Conservation (phyloP, 139 green algal genomes). For the Tetradesmus lagerheimii region DNA sequence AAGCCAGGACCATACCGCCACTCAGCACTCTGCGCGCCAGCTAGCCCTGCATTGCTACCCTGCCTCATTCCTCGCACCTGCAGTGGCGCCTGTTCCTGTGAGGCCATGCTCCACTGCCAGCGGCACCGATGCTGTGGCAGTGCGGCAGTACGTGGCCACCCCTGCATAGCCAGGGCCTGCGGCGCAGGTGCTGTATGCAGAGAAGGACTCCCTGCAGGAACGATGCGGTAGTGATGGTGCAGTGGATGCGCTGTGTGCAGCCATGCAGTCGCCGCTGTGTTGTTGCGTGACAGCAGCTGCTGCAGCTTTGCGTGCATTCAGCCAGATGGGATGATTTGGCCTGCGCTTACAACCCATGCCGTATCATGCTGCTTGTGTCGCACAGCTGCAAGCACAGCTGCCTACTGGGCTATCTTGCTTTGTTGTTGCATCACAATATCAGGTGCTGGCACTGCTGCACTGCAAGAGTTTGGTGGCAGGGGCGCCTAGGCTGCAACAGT, state of each 20-base stretch:
- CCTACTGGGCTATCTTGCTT: too few relatives aligned
- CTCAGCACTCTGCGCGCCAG: background rate
- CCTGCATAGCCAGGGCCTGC: conserved; percentile 68
- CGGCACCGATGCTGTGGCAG: conserved; percentile 42
- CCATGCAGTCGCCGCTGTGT: background rate
- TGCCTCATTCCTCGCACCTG: background rate
- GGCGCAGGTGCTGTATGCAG: conserved; percentile 53
- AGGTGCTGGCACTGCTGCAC: background rate
- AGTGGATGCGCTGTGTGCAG: background rate
- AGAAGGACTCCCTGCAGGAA: conserved; percentile 73
- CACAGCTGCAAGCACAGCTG: too few relatives aligned
- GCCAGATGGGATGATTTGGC: too few relatives aligned
- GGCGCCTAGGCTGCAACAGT: background rate
- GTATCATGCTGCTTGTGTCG: too few relatives aligned
- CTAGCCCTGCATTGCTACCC: background rate
- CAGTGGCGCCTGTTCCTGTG: conserved; percentile 42
- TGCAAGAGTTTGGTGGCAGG: background rate
- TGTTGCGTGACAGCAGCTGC: background rate
- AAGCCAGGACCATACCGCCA: too few relatives aligned
- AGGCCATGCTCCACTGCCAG: conserved; percentile 64
- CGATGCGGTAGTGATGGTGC: background rate
- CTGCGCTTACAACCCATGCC: too few relatives aligned
- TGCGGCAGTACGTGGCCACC: conserved; percentile 70
- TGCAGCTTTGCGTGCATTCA: background rate
- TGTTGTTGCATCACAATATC: too few relatives aligned